Evolutionary conservation across 108 stramenopile genomes (phyloP).

Genomic region (Nannochloropsis oceanica): DNA sequence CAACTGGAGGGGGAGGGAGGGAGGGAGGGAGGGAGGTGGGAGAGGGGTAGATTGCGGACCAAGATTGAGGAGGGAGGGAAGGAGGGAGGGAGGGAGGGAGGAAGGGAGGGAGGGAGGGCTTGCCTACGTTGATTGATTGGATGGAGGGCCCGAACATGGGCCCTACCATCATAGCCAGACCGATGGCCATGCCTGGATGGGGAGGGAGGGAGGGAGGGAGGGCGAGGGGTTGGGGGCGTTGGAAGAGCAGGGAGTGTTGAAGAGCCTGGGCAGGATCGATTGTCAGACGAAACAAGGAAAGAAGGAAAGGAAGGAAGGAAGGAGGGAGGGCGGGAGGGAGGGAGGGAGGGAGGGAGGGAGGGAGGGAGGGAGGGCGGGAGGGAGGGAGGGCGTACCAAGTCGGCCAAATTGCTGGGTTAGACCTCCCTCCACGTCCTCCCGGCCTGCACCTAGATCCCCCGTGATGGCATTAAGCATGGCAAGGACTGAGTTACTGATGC

Average conservation of each 20-base stretch:
- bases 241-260: neutral
- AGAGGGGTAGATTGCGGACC: neutral
- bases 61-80: neutral
- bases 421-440: neutral
- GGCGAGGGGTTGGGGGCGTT: too few relatives aligned
- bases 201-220: neutral
- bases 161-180: neutral
- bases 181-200: neutral
- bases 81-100: neutral
- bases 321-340: neutral
- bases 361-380: neutral
- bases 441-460: neutral
- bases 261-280: neutral
- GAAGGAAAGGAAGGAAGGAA: too few relatives aligned
- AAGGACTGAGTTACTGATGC: neutral
- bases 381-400: neutral
- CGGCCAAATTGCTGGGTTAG: neutral
- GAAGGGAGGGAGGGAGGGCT: neutral
- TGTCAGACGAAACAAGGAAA: neutral
- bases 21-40: neutral
- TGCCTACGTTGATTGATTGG: neutral
- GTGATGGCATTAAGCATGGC: neutral
- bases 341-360: neutral
- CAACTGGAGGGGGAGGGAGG: neutral
- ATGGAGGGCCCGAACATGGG: neutral